Percentiles rank a stretch among this genome's conserved stretches.
Conservation (phyloP, 1,139 yeast genomes). For the Candida sp. region DNA sequence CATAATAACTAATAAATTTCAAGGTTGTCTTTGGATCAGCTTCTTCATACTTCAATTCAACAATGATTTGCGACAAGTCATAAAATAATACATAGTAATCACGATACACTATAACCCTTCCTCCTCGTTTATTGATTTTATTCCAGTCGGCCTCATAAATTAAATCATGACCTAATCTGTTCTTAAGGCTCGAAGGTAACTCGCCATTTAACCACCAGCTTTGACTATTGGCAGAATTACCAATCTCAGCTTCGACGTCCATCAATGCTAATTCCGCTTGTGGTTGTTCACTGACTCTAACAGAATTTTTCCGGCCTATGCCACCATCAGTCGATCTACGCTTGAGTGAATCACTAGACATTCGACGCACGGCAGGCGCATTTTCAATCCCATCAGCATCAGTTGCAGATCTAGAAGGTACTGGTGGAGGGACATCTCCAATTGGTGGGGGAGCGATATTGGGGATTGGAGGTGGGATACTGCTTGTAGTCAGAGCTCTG, state of each 20-base stretch:
- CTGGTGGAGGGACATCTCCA: slow-evolving; percentile 8
- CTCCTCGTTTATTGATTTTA: slow-evolving; percentile 54
- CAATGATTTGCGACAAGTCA: slow-evolving; percentile 66
- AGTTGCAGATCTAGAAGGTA: slow-evolving; percentile 17
- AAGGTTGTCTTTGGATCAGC: slow-evolving; percentile 56
- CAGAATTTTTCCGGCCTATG: slow-evolving; percentile 14
- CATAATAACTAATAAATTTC: slow-evolving; percentile 37
- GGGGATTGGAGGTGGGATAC: slow-evolving; percentile 1
- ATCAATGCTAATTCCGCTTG: slow-evolving; percentile 28
- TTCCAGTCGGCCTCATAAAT: slow-evolving; percentile 66
- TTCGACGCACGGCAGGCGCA: slow-evolving; percentile 15
- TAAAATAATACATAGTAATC: slow-evolving; percentile 74
- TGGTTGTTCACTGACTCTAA: slow-evolving; percentile 17
- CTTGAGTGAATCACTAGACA: slow-evolving; percentile 12
- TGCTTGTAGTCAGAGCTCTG: slow-evolving; percentile 9
- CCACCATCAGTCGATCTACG: slow-evolving; percentile 9
- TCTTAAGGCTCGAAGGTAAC: slow-evolving; percentile 54
- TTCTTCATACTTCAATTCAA: slow-evolving; percentile 55
- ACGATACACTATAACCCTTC: slow-evolving; percentile 45
- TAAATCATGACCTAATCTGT: slow-evolving; percentile 44
- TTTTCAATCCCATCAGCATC: slow-evolving; percentile 23
- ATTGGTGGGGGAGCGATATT: slow-evolving; percentile 12
- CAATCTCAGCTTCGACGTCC: slow-evolving; percentile 29
- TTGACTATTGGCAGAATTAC: slow-evolving; percentile 28
- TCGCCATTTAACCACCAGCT: slow-evolving; percentile 67